Conservation (phyloP, 2,329 filamentous ascomycete species). For the Colletotrichum sp. region DNA sequence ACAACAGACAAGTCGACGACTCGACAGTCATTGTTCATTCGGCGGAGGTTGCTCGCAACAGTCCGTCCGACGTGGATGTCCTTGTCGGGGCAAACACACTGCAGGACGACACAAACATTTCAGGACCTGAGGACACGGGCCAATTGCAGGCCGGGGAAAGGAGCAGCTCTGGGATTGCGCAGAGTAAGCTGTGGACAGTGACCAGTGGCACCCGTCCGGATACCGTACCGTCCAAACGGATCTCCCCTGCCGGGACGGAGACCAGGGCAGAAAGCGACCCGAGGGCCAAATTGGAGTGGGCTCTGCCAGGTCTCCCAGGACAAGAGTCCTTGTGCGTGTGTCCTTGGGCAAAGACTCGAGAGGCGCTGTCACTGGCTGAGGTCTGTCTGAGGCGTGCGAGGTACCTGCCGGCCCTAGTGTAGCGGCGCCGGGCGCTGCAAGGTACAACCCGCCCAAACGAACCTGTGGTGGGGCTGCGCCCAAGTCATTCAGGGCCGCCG, state of each 20-base stretch:
- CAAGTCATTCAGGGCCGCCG: background rate
- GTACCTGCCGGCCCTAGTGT: background rate
- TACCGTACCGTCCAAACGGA: background rate
- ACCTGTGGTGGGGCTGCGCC: constrained; percentile 3
- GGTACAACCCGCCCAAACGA: constrained; percentile 10
- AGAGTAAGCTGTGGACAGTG: background rate
- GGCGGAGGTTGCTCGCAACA: background rate
- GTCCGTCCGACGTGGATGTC: constrained; percentile 7
- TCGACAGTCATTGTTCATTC: background rate
- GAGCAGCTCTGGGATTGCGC: background rate
- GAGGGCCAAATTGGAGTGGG: background rate
- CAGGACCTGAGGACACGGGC: background rate
- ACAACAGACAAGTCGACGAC: background rate
- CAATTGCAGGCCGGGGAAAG: background rate
- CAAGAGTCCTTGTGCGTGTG: background rate
- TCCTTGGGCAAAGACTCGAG: background rate
- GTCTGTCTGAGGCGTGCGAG: background rate
- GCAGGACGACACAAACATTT: background rate
- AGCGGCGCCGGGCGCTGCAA: background rate
- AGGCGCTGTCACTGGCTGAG: background rate
- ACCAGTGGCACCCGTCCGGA: background rate
- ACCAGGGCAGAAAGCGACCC: background rate
- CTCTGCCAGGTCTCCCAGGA: background rate
- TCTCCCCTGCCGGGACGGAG: background rate
- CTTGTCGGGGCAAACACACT: constrained; percentile 3